Evolutionary conservation across 345 rosid species (phyloP).

Genomic region (Excoecaria agallocha): DNA sequence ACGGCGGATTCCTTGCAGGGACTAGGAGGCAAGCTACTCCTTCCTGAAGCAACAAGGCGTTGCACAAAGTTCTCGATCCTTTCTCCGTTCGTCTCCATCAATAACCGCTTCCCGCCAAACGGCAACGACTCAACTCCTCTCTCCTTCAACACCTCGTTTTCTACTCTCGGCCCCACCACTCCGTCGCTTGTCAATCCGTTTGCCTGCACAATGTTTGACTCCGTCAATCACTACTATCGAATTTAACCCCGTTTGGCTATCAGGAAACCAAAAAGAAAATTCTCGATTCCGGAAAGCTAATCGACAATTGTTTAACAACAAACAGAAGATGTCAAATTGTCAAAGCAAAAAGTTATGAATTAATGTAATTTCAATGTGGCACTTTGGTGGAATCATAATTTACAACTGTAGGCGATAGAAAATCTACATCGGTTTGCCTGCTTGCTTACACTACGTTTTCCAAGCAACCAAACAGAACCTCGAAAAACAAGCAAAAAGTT

Average conservation of each 20-base stretch:
- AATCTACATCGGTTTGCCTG: not conserved
- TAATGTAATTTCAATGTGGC: not conserved
- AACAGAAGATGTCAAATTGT: not conserved
- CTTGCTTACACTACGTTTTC: conserved; percentile 6
- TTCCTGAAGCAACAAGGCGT: conserved; percentile 75
- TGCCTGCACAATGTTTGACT: conserved; percentile 44
- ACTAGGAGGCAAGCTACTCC: conserved; percentile 75
- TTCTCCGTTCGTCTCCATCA: conserved; percentile 82
- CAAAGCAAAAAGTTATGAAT: not conserved
- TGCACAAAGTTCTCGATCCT: conserved; percentile 71
- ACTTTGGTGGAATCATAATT: not conserved
- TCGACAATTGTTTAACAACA: not conserved
- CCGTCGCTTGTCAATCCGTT: conserved; percentile 49
- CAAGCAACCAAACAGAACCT: conserved; percentile 21
- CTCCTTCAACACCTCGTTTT: conserved; percentile 61
- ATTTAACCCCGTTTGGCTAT: not conserved
- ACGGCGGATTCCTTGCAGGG: conserved; percentile 80
- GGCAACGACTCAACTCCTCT: conserved; percentile 83
- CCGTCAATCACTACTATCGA: conserved; percentile 17
- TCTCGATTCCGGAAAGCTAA: not conserved
- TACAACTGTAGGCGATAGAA: not conserved
- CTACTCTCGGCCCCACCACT: conserved; percentile 38
- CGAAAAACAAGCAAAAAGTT: not conserved
- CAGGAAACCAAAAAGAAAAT: not conserved
- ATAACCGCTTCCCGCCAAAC: conserved; percentile 83